Base-by-base conservation (phyloP, 176 grass and related monocot species). In the Oryza brachyantha region DNA sequence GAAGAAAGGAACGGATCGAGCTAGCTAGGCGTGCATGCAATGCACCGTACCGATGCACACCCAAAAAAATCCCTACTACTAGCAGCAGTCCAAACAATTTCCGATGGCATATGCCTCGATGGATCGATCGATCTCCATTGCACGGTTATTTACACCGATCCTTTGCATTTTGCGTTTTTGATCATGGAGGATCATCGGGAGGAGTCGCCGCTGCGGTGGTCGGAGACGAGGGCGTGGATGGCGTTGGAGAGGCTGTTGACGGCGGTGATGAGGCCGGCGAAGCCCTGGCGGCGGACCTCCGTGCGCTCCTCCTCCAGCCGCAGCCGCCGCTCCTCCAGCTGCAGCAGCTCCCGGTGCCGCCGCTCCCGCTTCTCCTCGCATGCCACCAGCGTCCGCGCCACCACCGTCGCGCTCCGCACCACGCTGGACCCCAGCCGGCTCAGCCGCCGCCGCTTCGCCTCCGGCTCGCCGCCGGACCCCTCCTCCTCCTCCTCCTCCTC, bases 281-380 rank as follows among this genome's bases (percentile, higher is more conserved):
- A 99, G 35, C 96, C 92, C 84, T 99, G 96, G 84, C 92, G 96
- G 13, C 87, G 92, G 43, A 87, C 79, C 78, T 99, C 96, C 9
- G 90, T 88, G 42, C 90, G 92, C 83, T 93, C 78, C 86, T 94
- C 92, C 88, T 96, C 90, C 0, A 99, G 77, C 10, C 88, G 88
- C 28, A 99, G 90, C 40, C 90, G 85, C 9, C 96, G 96, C 77
- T 96, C 96, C 86, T 99, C 96, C 45, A 96, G 86, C 74, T 91
- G 79, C 46, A 99, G 80, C 45, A 99, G 32, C 74, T 99, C 96
- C 7, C 90, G 88, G 85, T 99, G 96, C 43, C 90, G 90, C 40
- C 79, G 90, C 86, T 99, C 92, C 48, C 92, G 84, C 86, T 93
- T 88, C 71, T 99, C 92, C 84, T 99, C 96, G 85, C 96, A 99